Percentiles rank a stretch among this genome's conserved stretches.
These are phyloP conservation scores for Penicillium sp. DNA, from an alignment of 2,329 filamentous ascomycete species.

Conservation along the genomic window DNA sequence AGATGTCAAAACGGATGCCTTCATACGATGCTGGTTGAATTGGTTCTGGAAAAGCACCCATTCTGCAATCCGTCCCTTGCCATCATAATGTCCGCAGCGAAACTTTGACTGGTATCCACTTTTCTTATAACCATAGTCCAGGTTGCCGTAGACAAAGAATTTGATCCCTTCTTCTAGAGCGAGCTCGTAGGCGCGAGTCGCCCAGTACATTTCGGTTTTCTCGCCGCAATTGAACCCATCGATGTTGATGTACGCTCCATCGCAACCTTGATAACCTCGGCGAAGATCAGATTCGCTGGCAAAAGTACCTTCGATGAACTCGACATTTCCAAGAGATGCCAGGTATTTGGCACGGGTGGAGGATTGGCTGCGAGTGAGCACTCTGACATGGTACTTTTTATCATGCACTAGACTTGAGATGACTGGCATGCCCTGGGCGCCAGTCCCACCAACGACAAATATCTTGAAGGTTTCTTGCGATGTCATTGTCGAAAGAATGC, in stretches of 20 bases:
- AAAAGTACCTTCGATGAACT: neutral
- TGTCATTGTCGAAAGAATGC: too few species aligned
- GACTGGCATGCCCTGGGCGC: neutral
- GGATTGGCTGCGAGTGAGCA: neutral
- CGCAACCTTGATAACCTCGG: neutral
- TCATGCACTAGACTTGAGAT: neutral
- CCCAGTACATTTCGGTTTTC: constrained; percentile 56
- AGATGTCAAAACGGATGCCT: constrained; percentile 21
- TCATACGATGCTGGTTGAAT: too few species aligned
- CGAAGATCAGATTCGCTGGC: neutral
- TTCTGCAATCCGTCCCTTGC: constrained; percentile 48
- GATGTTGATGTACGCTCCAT: constrained; percentile 53
- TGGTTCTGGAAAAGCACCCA: too few species aligned
- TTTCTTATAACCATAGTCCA: constrained; percentile 57
- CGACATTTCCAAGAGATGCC: neutral
- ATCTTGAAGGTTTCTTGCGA: neutral
- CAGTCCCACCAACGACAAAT: neutral
- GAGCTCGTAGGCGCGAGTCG: constrained; percentile 42
- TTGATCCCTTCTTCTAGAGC: constrained; percentile 41
- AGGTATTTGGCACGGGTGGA: neutral
- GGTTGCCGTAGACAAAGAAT: constrained; percentile 54
- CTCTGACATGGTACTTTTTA: neutral
- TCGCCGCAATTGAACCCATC: constrained; percentile 60
- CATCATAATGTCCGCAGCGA: constrained; percentile 55
- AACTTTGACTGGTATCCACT: constrained; percentile 52